These are phyloP conservation scores for Apiospora sp. DNA, from an alignment of 2,329 filamentous ascomycete genomes.

Conservation along the genomic window DNA sequence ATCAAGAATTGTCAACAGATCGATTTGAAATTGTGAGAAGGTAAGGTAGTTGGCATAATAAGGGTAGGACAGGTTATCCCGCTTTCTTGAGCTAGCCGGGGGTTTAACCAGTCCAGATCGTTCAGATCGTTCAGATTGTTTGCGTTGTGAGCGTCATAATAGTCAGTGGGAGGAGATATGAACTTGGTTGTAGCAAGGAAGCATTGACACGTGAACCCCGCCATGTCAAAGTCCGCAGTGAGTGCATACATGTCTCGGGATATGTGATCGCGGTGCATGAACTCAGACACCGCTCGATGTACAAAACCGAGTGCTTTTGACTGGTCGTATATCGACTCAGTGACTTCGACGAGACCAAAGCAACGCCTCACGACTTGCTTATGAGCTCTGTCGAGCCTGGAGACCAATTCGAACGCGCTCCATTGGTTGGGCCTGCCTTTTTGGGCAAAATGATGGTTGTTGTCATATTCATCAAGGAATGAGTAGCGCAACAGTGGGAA, in stretches of 20 bases:
- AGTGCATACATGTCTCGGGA: background rate
- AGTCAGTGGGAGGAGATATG: background rate
- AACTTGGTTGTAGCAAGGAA: background rate
- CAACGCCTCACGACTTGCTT: background rate
- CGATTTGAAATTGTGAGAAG: background rate
- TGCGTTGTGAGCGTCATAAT: background rate
- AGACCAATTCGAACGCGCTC: fast-evolving
- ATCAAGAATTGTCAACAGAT: background rate
- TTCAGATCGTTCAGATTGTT: too few relatives aligned
- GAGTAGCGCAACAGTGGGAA: background rate
- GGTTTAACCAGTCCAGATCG: too few relatives aligned
- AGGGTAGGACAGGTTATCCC: too few relatives aligned
- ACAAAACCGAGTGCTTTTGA: background rate
- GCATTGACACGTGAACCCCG: background rate
- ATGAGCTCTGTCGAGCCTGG: background rate
- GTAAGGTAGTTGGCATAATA: background rate
- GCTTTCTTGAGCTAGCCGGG: too few relatives aligned
- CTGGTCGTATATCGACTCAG: too few relatives aligned
- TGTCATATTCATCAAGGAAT: background rate
- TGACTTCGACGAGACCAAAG: background rate
- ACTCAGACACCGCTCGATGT: background rate
- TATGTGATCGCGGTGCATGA: background rate
- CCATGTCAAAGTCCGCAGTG: background rate
- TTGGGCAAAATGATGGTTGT: background rate
- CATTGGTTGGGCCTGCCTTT: fast-evolving